Conservation (phyloP, 352 stramenopile genomes). For the Globisporangium perplexum region DNA sequence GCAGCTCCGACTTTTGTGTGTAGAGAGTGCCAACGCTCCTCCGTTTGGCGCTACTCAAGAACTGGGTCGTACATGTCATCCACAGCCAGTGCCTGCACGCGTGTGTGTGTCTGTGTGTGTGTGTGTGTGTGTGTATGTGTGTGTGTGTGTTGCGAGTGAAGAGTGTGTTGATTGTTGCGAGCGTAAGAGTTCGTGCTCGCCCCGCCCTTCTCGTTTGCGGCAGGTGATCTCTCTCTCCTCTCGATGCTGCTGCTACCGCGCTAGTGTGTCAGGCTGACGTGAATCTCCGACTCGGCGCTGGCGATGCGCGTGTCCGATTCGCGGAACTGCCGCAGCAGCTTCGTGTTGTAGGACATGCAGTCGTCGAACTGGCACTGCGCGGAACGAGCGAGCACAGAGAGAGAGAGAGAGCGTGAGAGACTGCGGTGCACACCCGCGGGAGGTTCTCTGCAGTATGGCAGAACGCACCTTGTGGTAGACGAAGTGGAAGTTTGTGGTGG, state of each 20-base stretch:
- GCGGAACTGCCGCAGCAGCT: constrained; percentile 72
- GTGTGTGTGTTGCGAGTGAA: neutral
- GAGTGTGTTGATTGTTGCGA: neutral
- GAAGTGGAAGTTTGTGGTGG: constrained; percentile 79
- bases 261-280: constrained; percentile 29
- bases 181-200: neutral
- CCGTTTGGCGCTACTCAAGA: constrained; percentile 73
- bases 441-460: too few species aligned
- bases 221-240: neutral
- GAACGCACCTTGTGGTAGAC: constrained; percentile 77
- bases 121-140: neutral
- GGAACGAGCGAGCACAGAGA: neutral
- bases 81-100: too few species aligned
- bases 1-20: constrained; percentile 60
- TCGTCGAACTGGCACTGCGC: constrained; percentile 68
- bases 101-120: constrained; percentile 1
- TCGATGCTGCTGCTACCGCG: neutral
- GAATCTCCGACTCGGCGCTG: constrained; percentile 24
- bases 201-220: neutral
- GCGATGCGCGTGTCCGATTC: constrained; percentile 35
- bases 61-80: constrained; percentile 55
- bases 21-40: constrained; percentile 57
- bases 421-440: too few species aligned
- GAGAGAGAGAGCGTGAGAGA: neutral
- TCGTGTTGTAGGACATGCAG: constrained; percentile 83